Evolutionary conservation across 805 yeast species (phyloP).

Genomic region (Myxozyma udenii): DNA sequence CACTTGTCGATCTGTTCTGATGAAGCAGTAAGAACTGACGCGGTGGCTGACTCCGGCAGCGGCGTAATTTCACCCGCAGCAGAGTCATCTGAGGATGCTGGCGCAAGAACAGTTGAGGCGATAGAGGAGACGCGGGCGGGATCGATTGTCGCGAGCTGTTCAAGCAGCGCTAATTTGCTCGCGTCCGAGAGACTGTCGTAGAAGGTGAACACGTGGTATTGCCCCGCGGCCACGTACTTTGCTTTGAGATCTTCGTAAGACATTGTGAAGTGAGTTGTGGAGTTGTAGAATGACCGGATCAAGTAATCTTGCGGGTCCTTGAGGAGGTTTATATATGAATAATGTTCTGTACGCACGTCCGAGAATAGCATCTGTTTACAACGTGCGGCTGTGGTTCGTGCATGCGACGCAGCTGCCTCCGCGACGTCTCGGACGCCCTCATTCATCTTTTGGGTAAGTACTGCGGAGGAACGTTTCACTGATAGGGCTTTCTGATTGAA

Average conservation of each 20-base stretch:
- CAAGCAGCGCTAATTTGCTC: conserved; percentile 33
- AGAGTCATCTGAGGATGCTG: conserved; percentile 11
- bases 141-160: conserved; percentile 40
- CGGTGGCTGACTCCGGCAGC: conserved; percentile 29
- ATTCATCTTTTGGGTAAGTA: too few species aligned
- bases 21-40: conserved; percentile 35
- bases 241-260: conserved; percentile 5
- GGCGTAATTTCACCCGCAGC: conserved; percentile 20
- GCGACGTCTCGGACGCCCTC: too few species aligned
- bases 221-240: conserved; percentile 39
- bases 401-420: too few species aligned
- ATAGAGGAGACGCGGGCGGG: conserved; percentile 38
- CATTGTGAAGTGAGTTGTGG: too few species aligned
- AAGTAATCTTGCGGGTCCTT: too few species aligned
- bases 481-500: too few species aligned
- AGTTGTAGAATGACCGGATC: too few species aligned
- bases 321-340: too few species aligned
- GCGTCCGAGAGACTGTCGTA: conserved; percentile 36
- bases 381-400: too few species aligned
- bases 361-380: too few species aligned
- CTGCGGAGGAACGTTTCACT: too few species aligned
- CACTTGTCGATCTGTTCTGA: conserved; percentile 42
- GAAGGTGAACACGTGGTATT: conserved; percentile 43
- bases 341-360: too few species aligned
- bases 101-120: conserved; percentile 32